These are phyloP conservation scores for Trametes villosa DNA, from an alignment of 768 basidiomycete species.

Conservation along the genomic window DNA sequence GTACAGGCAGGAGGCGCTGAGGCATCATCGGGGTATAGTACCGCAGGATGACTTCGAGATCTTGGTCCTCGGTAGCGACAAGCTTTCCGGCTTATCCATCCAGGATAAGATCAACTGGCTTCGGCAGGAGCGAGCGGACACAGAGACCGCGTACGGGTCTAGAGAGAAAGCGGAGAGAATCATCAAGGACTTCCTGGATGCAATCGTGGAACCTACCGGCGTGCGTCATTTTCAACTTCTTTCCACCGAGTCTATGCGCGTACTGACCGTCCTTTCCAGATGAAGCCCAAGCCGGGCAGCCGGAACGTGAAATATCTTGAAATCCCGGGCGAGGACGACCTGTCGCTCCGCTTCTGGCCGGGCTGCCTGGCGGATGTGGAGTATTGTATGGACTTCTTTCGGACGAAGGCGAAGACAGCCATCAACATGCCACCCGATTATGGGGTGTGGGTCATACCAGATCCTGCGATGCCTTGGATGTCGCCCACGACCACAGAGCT, in stretches of 20 bases:
- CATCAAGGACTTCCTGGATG: too few species aligned
- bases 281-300: neutral
- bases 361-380: neutral
- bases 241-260: neutral
- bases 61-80: too few species aligned
- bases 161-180: too few species aligned
- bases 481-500: neutral
- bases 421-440: neutral
- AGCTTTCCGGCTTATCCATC: too few species aligned
- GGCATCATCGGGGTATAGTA: too few species aligned
- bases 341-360: neutral
- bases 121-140: too few species aligned
- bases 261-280: neutral
- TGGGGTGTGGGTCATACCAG: neutral
- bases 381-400: constrained; percentile 4
- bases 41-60: too few species aligned
- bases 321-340: neutral
- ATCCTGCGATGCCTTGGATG: neutral
- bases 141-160: too few species aligned
- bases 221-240: too few species aligned
- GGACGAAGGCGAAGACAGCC: neutral
- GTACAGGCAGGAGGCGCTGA: too few species aligned
- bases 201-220: too few species aligned
- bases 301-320: neutral
- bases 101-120: too few species aligned